These are phyloP conservation scores for Metarhizium guizhouense DNA, from an alignment of 2,329 filamentous ascomycete genomes.

Conservation along the genomic window DNA sequence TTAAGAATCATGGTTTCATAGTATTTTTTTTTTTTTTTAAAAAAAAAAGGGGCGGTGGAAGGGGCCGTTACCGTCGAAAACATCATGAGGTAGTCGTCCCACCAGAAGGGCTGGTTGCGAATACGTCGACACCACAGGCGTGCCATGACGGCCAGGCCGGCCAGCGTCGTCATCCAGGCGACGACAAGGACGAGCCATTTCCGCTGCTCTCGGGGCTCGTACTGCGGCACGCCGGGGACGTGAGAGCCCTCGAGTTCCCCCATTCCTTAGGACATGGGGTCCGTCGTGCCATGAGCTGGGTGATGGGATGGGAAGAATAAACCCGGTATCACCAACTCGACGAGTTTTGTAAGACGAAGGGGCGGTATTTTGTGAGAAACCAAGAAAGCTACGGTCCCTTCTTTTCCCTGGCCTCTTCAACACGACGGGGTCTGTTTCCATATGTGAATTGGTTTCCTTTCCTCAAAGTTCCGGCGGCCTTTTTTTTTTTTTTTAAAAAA, in stretches of 20 bases:
- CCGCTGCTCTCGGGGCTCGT: constrained; percentile 24
- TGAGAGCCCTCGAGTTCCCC: not conserved
- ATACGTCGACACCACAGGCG: constrained; percentile 29
- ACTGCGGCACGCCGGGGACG: constrained; percentile 9
- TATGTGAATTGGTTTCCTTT: not conserved
- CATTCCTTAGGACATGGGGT: not conserved
- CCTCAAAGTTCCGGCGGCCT: not conserved
- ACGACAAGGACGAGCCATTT: constrained; percentile 30
- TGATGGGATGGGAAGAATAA: no score
- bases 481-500: no score
- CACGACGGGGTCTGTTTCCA: no score
- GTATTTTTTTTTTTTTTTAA: no score
- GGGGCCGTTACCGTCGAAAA: constrained; percentile 30
- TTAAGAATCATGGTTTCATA: no score
- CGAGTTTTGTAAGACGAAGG: no score
- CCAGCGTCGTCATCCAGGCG: constrained; percentile 28
- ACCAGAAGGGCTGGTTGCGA: constrained; percentile 32
- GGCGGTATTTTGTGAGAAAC: no score
- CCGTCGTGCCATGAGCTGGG: no score
- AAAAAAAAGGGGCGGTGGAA: no score
- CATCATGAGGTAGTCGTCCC: constrained; percentile 39
- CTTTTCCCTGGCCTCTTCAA: no score
- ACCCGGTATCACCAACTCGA: no score
- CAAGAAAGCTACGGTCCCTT: no score
- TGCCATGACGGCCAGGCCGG: constrained; percentile 26